Evolutionary conservation across 2,329 filamentous ascomycete species (phyloP).

Genomic region (Epicoccum nigrum): DNA sequence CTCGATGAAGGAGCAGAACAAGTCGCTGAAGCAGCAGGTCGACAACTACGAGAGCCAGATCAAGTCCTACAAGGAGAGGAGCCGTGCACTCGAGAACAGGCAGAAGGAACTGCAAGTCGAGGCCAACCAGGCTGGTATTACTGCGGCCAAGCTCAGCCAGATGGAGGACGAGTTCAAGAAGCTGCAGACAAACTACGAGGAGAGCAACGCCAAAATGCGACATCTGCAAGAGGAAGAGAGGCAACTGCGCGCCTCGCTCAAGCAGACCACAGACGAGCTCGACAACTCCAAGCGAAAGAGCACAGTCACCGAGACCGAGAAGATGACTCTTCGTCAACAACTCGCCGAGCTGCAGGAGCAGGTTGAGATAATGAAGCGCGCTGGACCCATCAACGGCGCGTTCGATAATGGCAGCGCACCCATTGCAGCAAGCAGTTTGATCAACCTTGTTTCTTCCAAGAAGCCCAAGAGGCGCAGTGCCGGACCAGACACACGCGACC

Average conservation of each 20-base stretch:
- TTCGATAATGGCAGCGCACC: conserved; percentile 67
- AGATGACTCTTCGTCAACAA: conserved; percentile 83
- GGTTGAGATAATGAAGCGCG: conserved; percentile 82
- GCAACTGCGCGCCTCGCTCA: conserved; percentile 80
- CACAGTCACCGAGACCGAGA: conserved; percentile 81
- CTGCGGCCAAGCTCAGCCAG: conserved; percentile 83
- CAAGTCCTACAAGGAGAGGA: conserved; percentile 92
- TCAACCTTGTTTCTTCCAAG: conserved; percentile 96
- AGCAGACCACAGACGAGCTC: conserved; percentile 78
- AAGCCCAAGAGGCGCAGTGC: conserved; percentile 95
- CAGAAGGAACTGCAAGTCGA: conserved; percentile 95
- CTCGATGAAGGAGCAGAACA: conserved; percentile 93
- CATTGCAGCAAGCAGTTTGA: conserved; percentile 70
- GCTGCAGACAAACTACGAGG: conserved; percentile 85
- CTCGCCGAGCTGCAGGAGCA: conserved; percentile 90
- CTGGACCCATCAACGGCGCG: conserved; percentile 72
- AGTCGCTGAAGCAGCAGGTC: conserved; percentile 82
- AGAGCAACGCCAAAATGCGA: conserved; percentile 89
- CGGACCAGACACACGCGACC: conserved; percentile 80
- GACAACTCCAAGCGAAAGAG: conserved; percentile 78
- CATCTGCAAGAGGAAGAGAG: conserved; percentile 94
- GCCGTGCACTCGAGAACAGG: conserved; percentile 85
- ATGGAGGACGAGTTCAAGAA: conserved; percentile 97
- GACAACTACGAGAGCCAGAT: conserved; percentile 96
- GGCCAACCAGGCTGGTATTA: conserved; percentile 96